These are phyloP conservation scores for Arxiozyma bovina DNA, from an alignment of 1,139 yeast genomes.

Conservation along the genomic window DNA sequence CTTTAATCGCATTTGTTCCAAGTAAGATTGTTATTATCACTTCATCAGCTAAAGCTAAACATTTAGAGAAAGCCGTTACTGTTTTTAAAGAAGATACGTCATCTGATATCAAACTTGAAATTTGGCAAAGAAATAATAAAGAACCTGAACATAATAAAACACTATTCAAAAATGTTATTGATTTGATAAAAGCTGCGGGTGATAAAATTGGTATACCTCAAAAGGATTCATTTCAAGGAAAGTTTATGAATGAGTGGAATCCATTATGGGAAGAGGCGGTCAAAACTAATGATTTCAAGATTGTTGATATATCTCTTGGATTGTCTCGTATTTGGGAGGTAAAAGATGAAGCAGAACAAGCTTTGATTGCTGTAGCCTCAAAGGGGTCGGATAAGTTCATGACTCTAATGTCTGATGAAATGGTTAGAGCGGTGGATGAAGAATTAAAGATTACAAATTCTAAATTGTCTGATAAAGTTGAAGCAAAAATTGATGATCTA, in stretches of 20 bases:
- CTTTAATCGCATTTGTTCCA: slow-evolving; percentile 59
- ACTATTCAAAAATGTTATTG: slow-evolving; percentile 53
- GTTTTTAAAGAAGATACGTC: slow-evolving; percentile 23
- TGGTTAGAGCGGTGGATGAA: slow-evolving; percentile 82
- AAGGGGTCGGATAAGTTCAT: slow-evolving; percentile 73
- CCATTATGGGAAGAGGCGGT: slow-evolving; percentile 43
- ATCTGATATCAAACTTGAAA: slow-evolving; percentile 38
- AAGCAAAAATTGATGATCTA: slow-evolving; percentile 69
- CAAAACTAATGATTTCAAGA: slow-evolving; percentile 35
- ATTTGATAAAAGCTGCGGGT: slow-evolving; percentile 40
- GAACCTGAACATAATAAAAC: slow-evolving; percentile 68
- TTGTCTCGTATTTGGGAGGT: slow-evolving; percentile 55
- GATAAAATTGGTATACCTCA: slow-evolving; percentile 48
- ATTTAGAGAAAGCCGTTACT: slow-evolving; percentile 38
- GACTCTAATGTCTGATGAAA: slow-evolving; percentile 78
- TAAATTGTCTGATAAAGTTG: slow-evolving; percentile 66
- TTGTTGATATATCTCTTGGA: slow-evolving; percentile 50
- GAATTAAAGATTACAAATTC: slow-evolving; percentile 69
- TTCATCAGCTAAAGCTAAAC: slow-evolving; percentile 79
- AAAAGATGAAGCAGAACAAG: slow-evolving; percentile 75
- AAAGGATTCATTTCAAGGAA: slow-evolving; percentile 74
- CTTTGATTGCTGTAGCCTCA: slow-evolving; percentile 59
- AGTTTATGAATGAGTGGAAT: slow-evolving; percentile 73
- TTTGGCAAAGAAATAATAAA: slow-evolving; percentile 68
- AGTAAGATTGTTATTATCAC: slow-evolving; percentile 62